Evolutionary conservation across 208 protist genomes (phyloP), one percentile per base, ranked within the genome.

Genomic region (Trypanosoma cruzi): DNA sequence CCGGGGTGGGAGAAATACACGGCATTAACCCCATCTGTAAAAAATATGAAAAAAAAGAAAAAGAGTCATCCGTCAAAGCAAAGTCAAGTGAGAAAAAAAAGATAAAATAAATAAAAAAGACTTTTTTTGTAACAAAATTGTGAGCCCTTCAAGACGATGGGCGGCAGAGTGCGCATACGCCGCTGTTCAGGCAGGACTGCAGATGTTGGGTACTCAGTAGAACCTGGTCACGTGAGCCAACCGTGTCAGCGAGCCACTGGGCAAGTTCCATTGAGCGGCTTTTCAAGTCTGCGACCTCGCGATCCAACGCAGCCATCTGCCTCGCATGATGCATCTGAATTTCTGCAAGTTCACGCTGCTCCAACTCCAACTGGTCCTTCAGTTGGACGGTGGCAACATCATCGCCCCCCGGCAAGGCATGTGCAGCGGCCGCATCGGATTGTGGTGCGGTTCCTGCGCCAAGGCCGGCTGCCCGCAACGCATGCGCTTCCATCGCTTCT

Each of bases 201-300:
- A 83, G 58, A 16, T 53, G n/a, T 18, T 63, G 28, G 13, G 64
- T 70, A 42, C 37, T 75, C 16, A 28, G 5, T 7, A 64, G 31
- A 10, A 68, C 54, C 28, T 74, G 57, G 7, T 79, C 60, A 4
- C 57, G 29, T 4, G 73, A 49, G 34, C 11, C 34, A n/a, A 70
- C n/a, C 14, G 71, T 74, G 22, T 83, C 75, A 5, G 56, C 55
- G 31, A 75, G 66, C 82, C 79, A 84, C 36, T 68, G 63, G 22
- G 32, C 29, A 14, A 87, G 64, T 53, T 87, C 82, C 28, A 44
- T 57, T 7, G 63, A 70, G 22, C 84, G 83, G 1, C 58, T 64
- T 36, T 28, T 55, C 28, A 92, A 62, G 20, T 86, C 84, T 14
- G 81, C 80, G 16, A 92, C 74, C 53, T 92, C 86, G 11, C 83